Base-by-base conservation (phyloP, 2,329 filamentous ascomycete genomes). In the Fusarium dlaminii region DNA sequence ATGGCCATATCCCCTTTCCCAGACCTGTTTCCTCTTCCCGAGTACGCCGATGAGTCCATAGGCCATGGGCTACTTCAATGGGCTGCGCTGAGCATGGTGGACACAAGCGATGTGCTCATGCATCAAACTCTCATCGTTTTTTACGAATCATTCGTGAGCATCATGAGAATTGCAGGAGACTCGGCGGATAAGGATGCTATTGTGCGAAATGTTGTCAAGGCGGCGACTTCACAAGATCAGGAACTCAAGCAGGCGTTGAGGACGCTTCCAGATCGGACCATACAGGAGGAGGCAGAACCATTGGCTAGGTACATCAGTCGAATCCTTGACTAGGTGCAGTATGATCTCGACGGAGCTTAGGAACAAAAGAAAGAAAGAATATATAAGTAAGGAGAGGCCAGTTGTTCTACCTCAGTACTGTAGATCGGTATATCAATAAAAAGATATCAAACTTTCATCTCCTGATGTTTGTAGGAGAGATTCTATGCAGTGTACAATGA, bases 51-150 rank as follows among this genome's bases (percentile, higher is more conserved):
- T 20, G 77, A 75, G 8, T 63, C 70, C 5, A 64, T 77, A 6
- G 79, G 82, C 8, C 75, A 81, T 11, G 86, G 86, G 0, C 72
- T 90, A 9, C 80, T 90, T 9, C 85, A 86, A 49, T 90, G 87
- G 76, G 87, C 85, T 8, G 84, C 85, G 13, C 78, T 89, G 34
- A 80, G 76, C 61, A 89, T 90, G 88, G 83, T 89, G 32, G 86
- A 87, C 66, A 83, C 76, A 62, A 76, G 80, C 2, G 88, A 90
- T 62, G 66, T 80, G 27, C 81, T 90, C 29, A 87, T 90, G 85
- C 84, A 86, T 48, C 79, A 87, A 12, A 87, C 73, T 60, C 81
- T 89, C 27, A 79, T 88, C n/a, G 86, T 89, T 70, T 90, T 89
- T 67, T 87, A 87, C 73, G 86, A 89, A 80, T 80, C 82, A 13